Conservation (phyloP, 768 basidiomycete species). For the Tremella mesenterica region DNA sequence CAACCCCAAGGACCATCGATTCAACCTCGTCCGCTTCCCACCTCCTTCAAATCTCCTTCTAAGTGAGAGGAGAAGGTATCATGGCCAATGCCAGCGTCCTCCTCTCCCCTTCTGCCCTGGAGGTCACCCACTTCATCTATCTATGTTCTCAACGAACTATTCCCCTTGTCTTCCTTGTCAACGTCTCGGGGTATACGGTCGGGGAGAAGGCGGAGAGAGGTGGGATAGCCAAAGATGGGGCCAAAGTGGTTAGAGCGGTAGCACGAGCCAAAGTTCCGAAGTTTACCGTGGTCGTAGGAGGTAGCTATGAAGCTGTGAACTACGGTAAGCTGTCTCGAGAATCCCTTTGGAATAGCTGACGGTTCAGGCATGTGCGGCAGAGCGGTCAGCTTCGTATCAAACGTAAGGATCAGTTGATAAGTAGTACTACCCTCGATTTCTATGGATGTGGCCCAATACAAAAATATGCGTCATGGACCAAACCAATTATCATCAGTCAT, state of each 20-base stretch:
- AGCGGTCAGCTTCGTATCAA: conserved; percentile 55
- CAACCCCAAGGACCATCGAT: too few relatives aligned
- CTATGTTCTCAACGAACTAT: conserved; percentile 84
- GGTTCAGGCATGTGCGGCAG: conserved; percentile 77
- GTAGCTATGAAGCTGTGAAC: conserved; percentile 90
- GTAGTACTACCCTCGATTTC: conserved; percentile 84
- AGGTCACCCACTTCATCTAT: conserved; percentile 91
- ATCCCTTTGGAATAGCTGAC: conserved; percentile 2
- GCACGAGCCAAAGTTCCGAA: conserved; percentile 84
- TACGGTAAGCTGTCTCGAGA: conserved; percentile 55
- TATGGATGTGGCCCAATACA: conserved; percentile 99
- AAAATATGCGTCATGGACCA: conserved; percentile 90
- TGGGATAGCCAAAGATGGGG: conserved; percentile 90
- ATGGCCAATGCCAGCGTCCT: conserved; percentile 91
- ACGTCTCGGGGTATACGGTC: conserved; percentile 95
- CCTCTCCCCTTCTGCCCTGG: conserved; percentile 84
- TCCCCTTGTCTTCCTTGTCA: conserved; percentile 85
- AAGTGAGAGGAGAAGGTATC: too few relatives aligned
- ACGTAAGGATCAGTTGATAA: not conserved
- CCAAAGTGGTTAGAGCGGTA: conserved; percentile 78
- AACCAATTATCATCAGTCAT: conserved; percentile 89
- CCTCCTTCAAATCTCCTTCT: too few relatives aligned
- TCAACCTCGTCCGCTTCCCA: too few relatives aligned
- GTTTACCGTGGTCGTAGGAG: conserved; percentile 83
- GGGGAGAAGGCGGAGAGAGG: conserved; percentile 89